A percentile compares a stretch with the other conserved stretches of the same genome.
Evolutionary conservation across 257 asterid species (phyloP).

Genomic region (Nicotiana sylvestris): DNA sequence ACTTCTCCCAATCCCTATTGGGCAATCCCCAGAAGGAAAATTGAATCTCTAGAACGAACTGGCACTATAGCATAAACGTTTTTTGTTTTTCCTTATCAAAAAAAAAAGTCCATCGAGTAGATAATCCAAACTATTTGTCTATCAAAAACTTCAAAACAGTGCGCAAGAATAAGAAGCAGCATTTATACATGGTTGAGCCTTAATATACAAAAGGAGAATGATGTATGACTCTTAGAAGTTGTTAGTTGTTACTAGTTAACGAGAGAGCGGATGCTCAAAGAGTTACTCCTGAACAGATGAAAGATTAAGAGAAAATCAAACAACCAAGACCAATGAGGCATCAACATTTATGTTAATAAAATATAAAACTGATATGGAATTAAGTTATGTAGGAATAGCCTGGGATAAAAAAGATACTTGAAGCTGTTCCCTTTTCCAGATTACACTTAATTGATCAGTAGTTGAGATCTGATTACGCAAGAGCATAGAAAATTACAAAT

Average conservation of each 20-base stretch:
- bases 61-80: not conserved
- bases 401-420: not conserved
- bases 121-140: not conserved
- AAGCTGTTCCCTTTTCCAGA: slow-evolving; percentile 2
- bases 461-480: not conserved
- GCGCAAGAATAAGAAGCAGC: not conserved
- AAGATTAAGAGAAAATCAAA: slow-evolving; percentile 1
- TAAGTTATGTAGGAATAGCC: not conserved
- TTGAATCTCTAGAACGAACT: not conserved
- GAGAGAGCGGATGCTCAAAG: not conserved
- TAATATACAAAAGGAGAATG: not conserved
- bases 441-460: not conserved
- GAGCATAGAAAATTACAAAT: not conserved
- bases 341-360: not conserved
- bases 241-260: not conserved
- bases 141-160: not conserved
- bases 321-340: not conserved
- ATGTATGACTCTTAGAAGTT: not conserved
- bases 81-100: too few relatives aligned
- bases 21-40: not conserved
- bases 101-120: not conserved
- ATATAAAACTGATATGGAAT: not conserved
- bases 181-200: not conserved
- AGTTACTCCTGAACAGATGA: not conserved
- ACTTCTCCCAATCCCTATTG: not conserved